phyloP scores from a whole-genome alignment of 306 rosid genomes.

The barrel medic (Medicago truncatula) region DNA sequence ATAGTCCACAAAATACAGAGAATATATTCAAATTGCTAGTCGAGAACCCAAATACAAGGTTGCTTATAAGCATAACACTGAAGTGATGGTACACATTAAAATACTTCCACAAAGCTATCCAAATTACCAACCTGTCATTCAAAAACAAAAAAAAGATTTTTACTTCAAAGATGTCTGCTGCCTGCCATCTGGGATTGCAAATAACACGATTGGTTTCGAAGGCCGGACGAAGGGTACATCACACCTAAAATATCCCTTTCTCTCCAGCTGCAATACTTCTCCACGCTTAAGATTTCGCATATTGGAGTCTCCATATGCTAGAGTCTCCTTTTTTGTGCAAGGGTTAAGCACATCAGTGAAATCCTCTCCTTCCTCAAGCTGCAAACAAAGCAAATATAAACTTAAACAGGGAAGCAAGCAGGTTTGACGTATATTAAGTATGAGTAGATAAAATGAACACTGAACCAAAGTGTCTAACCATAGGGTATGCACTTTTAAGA shows the following conservation, averaged over 20 bases:
- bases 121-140: conserved; percentile 21
- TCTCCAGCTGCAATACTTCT: conserved; percentile 86
- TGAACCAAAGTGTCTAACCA: neutral
- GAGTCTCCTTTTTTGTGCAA: conserved; percentile 71
- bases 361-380: conserved; percentile 95
- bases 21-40: conserved; percentile 21
- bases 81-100: conserved; percentile 33
- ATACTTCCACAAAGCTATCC: conserved; percentile 30
- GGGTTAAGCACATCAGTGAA: conserved; percentile 79
- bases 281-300: conserved; percentile 78
- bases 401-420: conserved; percentile 15
- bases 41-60: conserved; percentile 19
- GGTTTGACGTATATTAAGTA: neutral
- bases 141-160: conserved; percentile 36
- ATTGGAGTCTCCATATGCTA: conserved; percentile 86
- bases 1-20: conserved; percentile 1
- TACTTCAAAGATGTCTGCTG: conserved; percentile 66
- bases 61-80: conserved; percentile 34
- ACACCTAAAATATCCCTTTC: conserved; percentile 93
- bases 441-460: neutral
- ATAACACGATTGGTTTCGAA: conserved; percentile 73
- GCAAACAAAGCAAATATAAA: conserved; percentile 45
- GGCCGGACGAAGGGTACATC: conserved; percentile 75
- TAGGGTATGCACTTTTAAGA: neutral
- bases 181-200: conserved; percentile 89